A percentile compares a stretch with the other conserved stretches of the same genome.
Conservation (phyloP, 257 asterid species). For the Capsicum chinense region DNA sequence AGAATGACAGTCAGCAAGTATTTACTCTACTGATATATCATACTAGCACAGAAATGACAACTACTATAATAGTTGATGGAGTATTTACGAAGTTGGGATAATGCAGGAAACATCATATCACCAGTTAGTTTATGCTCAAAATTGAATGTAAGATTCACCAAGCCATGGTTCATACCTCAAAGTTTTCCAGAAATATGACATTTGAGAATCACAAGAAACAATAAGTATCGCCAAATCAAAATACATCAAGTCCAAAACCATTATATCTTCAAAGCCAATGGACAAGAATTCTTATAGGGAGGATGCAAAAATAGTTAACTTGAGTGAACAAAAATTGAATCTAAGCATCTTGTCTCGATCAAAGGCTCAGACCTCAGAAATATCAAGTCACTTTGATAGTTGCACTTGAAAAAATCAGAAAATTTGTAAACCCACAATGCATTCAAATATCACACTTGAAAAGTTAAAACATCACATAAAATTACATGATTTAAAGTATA, state of each 20-base stretch:
- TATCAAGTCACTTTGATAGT: not conserved
- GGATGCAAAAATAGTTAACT: conserved; percentile 13
- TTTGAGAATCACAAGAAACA: conserved; percentile 22
- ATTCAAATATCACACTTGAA: not conserved
- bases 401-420: conserved; percentile 1
- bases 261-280: not conserved
- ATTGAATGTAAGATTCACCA: conserved; percentile 22
- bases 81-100: not conserved
- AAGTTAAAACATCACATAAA: not conserved
- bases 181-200: not conserved
- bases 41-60: conserved; percentile 12
- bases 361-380: conserved; percentile 22
- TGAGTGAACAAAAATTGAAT: not conserved
- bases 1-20: conserved; percentile 6
- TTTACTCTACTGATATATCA: conserved; percentile 3
- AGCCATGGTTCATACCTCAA: conserved; percentile 1
- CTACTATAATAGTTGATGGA: not conserved
- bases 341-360: conserved; percentile 15
- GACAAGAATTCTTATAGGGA: not conserved
- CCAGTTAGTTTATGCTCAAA: conserved; percentile 9
- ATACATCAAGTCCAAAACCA: conserved; percentile 13
- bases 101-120: conserved; percentile 20
- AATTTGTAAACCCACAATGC: not conserved
- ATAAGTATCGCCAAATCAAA: not conserved
- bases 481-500: conserved; percentile 1